Evolutionary conservation across 2,329 filamentous ascomycete species (phyloP), one percentile per base, ranked within the genome.

Genomic region (Ascochyta viciae-villosae): DNA sequence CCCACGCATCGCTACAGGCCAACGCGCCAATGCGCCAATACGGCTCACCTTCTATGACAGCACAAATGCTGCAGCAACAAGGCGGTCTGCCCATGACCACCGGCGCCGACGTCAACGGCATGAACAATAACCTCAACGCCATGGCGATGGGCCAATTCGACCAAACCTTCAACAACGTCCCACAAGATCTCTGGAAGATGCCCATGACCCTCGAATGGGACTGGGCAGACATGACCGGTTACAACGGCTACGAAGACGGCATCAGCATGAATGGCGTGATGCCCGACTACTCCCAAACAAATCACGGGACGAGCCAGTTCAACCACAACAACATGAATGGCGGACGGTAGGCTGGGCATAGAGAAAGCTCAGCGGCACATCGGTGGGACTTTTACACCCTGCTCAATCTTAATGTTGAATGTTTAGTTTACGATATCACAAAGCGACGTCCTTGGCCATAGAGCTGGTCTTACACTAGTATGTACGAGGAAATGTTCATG

Each of bases 161-260:
- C 68, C 90, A 96, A 64, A 93, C 93, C 0, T 89, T 96, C 68
- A 70, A 70, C 61, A 73, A 65, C 37, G 86, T 98, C 22, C 94
- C 95, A 4, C 92, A 94, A 67, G 95, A 98, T 76, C 77, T 98
- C 24, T 99, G 95, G 87, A 90, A 94, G 74, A 88, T 98, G 85
- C 93, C 94, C 1, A 96, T 96, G 88, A 96, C 91, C 3, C 83
- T 98, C 22, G 94, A 98, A 72, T 97, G 93, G 92, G 92, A 89
- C 63, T 90, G 87, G 88, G 85, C 79, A 2, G 81, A 83, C 46
- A 77, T 80, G 76, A 76, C 74, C 5, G 66, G 73, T 1, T 74
- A 71, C 31, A 62, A 61, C 1, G 71, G 70, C 2, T 74, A 71
- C 26, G 74, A 76, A 48, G 74, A 76, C 23, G 70, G 74, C 3